phyloP scores from a whole-genome alignment of 2,329 filamentous ascomycete species.

The Aspergillus tanneri region DNA sequence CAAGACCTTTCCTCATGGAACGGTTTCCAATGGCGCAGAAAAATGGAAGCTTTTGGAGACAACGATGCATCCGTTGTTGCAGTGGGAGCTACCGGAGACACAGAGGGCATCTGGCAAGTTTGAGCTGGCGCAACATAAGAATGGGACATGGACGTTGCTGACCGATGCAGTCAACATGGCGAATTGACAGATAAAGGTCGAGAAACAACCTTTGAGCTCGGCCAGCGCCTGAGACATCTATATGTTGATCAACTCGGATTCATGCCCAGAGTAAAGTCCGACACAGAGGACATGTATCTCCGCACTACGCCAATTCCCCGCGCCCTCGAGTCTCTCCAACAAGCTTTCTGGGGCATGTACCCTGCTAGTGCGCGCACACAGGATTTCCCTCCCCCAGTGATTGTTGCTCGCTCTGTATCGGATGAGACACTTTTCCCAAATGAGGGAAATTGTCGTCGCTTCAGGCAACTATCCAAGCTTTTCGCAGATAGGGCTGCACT shows the following conservation, averaged over 20 bases:
- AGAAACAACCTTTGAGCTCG: conserved; percentile 68
- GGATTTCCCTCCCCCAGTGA: conserved; percentile 61
- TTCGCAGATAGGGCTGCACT: conserved; percentile 71
- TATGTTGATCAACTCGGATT: conserved; percentile 75
- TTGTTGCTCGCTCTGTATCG: conserved; percentile 62
- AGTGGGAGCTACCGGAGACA: conserved; percentile 64
- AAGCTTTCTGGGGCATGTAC: conserved; percentile 73
- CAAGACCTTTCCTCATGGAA: conserved; percentile 57
- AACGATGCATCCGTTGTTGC: conserved; percentile 70
- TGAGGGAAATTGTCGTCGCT: conserved; percentile 69
- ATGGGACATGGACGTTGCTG: conserved; percentile 1
- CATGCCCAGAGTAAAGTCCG: conserved; percentile 59
- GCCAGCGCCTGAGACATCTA: conserved; percentile 65
- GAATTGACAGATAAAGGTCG: conserved; percentile 75
- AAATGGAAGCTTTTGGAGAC: conserved; percentile 76
- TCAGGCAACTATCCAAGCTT: conserved; percentile 65
- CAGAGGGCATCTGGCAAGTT: conserved; percentile 78
- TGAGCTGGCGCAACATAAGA: not conserved
- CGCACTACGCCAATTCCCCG: conserved; percentile 72
- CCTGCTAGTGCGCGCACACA: conserved; percentile 54
- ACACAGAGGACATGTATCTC: conserved; percentile 65
- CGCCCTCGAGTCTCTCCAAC: conserved; percentile 74
- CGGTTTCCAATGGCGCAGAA: conserved; percentile 62
- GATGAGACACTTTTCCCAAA: conserved; percentile 83
- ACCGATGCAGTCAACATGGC: conserved; percentile 48